Base-by-base conservation (phyloP, 129 eudicot genomes). In the Kitagawia praeruptora region DNA sequence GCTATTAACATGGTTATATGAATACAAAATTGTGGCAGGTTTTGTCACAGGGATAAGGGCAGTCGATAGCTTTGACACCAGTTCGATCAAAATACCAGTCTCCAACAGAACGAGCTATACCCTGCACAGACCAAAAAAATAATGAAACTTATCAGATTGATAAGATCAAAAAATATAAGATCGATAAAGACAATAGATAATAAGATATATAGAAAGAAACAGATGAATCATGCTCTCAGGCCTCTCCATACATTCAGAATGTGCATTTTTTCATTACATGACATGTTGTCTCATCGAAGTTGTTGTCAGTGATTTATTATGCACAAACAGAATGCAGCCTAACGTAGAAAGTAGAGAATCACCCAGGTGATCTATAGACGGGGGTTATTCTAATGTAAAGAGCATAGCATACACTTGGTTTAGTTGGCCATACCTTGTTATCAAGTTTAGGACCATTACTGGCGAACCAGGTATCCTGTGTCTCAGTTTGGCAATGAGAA, bases 401-500 rank as follows among this genome's bases (percentile, higher is more conserved):
- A 46, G 48, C 8, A 27, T 40, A 39, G 18, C 18, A 0, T n/a
- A 44, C 39, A 16, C 39, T 13, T 74, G 31, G 40, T 44, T 45
- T 14, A 74, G 54, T 44, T 44, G 38, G 58, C 61, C 58, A 27
- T 88, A 95, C 99, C 97, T 90, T 95, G 85, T 86, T 89, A 69
- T 88, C 86, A 39, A 95, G 73, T 66, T 41, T 47, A 69, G 99
- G 99, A 73, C 93, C 88, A 71, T 92, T 77, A 79, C 79, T 83
- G 0, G 96, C 86, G 78, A 90, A 90, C 99, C 99, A 95, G 13
- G 95, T 90, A 81, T 89, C 93, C 84, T 90, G 99, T 83, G 83
- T 87, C 90, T 92, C 99, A 0, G 97, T 81, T 84, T 95, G 99
- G 85, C 99, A 95, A 83, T 95, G 99, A 70, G 92, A 86, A 77